Conservation (phyloP, 495 filamentous ascomycete genomes). For the Podospora comata region DNA sequence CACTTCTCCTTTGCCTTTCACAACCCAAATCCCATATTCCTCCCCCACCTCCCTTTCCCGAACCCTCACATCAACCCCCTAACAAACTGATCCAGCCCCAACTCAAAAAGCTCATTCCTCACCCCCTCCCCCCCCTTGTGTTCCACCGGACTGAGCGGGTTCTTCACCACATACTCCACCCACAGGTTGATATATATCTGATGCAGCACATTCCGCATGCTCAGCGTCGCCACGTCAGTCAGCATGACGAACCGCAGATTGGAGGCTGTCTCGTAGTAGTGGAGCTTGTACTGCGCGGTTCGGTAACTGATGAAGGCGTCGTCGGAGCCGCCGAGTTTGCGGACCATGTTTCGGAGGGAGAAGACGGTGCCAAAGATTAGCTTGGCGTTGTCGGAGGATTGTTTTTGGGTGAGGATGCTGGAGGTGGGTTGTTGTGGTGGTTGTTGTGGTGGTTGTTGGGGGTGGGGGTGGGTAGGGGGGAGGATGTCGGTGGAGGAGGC, state of each 20-base stretch:
- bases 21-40: background rate
- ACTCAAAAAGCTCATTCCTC: slow-evolving; percentile 90
- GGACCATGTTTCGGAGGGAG: slow-evolving; percentile 93
- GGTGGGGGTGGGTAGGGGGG: slow-evolving; percentile 30
- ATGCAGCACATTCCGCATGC: slow-evolving; percentile 88
- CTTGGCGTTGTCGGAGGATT: slow-evolving; percentile 83
- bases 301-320: slow-evolving; percentile 89
- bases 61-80: slow-evolving; percentile 47
- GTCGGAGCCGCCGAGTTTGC: slow-evolving; percentile 86
- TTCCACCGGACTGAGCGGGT: slow-evolving; percentile 84
- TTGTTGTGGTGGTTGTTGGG: background rate
- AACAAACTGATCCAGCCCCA: slow-evolving; percentile 83
- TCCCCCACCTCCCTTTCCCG: background rate
- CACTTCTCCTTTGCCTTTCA: background rate
- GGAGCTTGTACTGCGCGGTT: slow-evolving; percentile 93
- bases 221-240: slow-evolving; percentile 83
- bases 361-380: slow-evolving; percentile 96
- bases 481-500: slow-evolving; percentile 22
- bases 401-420: slow-evolving; percentile 33
- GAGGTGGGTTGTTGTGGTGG: slow-evolving; percentile 28
- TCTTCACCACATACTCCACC: slow-evolving; percentile 97
- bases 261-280: slow-evolving; percentile 97
- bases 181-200: slow-evolving; percentile 98
- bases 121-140: slow-evolving; percentile 86
- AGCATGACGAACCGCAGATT: slow-evolving; percentile 95